Evolutionary conservation across 495 filamentous ascomycete species (phyloP).

Genomic region (Sabuloglossum arenarium): DNA sequence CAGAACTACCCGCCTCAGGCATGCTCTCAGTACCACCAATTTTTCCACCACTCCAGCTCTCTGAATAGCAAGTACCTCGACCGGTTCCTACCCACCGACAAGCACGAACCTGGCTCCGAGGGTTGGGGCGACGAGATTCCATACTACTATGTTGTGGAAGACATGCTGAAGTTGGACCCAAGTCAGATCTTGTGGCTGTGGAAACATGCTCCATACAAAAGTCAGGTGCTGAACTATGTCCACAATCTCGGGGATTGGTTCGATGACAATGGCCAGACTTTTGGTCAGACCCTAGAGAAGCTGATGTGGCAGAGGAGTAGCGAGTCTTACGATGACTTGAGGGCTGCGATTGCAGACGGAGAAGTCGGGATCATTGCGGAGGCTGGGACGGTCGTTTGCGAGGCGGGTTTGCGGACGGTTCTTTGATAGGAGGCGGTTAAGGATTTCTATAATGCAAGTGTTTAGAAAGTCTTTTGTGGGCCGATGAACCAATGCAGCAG

Average conservation of each 20-base stretch:
- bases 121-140: conserved; percentile 43
- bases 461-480: too few relatives aligned
- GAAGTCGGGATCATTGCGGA: conserved; percentile 1
- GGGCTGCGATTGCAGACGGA: conserved; percentile 11
- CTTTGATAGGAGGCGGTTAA: conserved; percentile 7
- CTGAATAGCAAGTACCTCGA: conserved; percentile 10
- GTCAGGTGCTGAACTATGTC: conserved; percentile 32
- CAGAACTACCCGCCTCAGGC: conserved; percentile 23
- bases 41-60: conserved; percentile 9
- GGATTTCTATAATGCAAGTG: too few relatives aligned
- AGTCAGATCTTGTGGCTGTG: conserved; percentile 34
- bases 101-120: conserved; percentile 22
- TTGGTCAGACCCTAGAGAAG: conserved; percentile 25
- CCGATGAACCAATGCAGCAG: too few relatives aligned
- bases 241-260: conserved; percentile 36
- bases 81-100: conserved; percentile 11
- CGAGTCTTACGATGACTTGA: conserved; percentile 15
- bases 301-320: conserved; percentile 25
- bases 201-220: conserved; percentile 28
- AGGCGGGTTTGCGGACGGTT: too few relatives aligned
- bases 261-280: conserved; percentile 41
- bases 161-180: conserved; percentile 44
- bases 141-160: conserved; percentile 42
- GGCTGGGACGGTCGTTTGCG: too few relatives aligned
- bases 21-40: conserved; percentile 1